A percentile compares a stretch with the other conserved stretches of the same genome.
phyloP scores from a whole-genome alignment of 306 rosid genomes.

The Vicia villosa region DNA sequence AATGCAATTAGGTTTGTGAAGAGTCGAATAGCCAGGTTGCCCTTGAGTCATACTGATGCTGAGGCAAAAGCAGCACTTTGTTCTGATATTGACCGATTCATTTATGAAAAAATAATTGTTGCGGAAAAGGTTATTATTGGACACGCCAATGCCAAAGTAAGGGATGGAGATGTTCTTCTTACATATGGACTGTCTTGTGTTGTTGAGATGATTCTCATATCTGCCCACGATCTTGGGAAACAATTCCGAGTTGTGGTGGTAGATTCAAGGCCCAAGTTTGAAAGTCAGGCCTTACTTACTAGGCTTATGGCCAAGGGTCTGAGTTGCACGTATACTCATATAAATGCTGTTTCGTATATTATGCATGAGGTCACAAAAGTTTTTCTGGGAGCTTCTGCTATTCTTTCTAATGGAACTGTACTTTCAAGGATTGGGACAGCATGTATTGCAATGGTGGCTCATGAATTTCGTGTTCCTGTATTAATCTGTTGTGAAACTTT shows the following conservation, averaged over 20 bases:
- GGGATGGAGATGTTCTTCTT: slow-evolving; percentile 90
- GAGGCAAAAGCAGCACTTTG: slow-evolving; percentile 74
- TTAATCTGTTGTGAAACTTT: slow-evolving; percentile 92
- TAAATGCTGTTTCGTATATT: slow-evolving; percentile 76
- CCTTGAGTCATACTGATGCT: slow-evolving; percentile 58
- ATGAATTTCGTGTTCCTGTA: slow-evolving; percentile 79
- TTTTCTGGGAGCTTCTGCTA: slow-evolving; percentile 77
- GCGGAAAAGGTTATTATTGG: slow-evolving; percentile 80
- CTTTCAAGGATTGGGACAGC: slow-evolving; percentile 94
- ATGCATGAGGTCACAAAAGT: slow-evolving; percentile 90
- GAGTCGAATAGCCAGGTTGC: slow-evolving; percentile 60
- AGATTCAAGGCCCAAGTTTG: slow-evolving; percentile 87
- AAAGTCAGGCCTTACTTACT: slow-evolving; percentile 75
- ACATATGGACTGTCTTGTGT: slow-evolving; percentile 69
- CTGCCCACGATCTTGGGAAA: slow-evolving; percentile 78
- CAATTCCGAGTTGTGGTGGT: slow-evolving; percentile 81
- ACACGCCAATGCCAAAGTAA: slow-evolving; percentile 72
- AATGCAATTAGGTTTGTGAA: slow-evolving; percentile 80
- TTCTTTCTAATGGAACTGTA: slow-evolving; percentile 82
- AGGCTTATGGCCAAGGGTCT: slow-evolving; percentile 73
- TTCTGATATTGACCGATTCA: slow-evolving; percentile 69
- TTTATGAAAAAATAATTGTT: slow-evolving; percentile 77
- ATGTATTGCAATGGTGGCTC: slow-evolving; percentile 89
- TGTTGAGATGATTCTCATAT: slow-evolving; percentile 72
- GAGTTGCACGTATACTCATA: slow-evolving; percentile 79